Percentiles rank a stretch among this genome's conserved stretches.
Conservation (phyloP, 768 basidiomycete genomes). For the Hygrophorus russula region DNA sequence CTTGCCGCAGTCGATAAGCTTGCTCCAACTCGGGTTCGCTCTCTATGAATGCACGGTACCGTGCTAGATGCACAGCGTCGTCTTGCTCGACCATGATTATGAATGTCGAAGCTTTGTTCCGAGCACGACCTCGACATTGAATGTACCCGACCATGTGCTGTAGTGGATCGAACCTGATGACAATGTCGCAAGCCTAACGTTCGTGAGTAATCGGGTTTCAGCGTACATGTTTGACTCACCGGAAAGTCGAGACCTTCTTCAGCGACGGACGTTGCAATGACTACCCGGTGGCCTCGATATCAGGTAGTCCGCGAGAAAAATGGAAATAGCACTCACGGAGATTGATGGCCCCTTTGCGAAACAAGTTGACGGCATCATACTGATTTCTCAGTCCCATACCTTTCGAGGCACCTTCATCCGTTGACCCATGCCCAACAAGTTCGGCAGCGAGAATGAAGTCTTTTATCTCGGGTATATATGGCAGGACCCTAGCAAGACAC, state of each 20-base stretch:
- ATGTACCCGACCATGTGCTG: constrained; percentile 82
- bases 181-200: constrained; percentile 70
- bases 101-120: constrained; percentile 66
- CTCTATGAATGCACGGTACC: constrained; percentile 46
- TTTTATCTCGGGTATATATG: constrained; percentile 44
- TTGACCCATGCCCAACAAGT: constrained; percentile 61
- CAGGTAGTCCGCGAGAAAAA: constrained; percentile 1
- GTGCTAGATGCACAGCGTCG: constrained; percentile 38
- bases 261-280: constrained; percentile 79
- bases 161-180: constrained; percentile 75
- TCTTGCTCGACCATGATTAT: constrained; percentile 70
- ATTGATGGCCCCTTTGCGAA: constrained; percentile 56
- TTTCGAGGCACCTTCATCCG: constrained; percentile 28
- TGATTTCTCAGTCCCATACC: constrained; percentile 29
- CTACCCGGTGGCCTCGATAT: constrained; percentile 19
- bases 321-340: constrained; percentile 37
- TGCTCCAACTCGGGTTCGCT: constrained; percentile 55
- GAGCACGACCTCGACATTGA: constrained; percentile 80
- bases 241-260: constrained; percentile 92
- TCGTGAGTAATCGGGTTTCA: background rate
- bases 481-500: constrained; percentile 54
- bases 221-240: constrained; percentile 23
- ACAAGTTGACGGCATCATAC: constrained; percentile 50
- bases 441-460: constrained; percentile 49
- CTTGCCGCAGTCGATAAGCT: constrained; percentile 47